phyloP scores from a whole-genome alignment of 2,329 filamentous ascomycete genomes.

The Trichoderma hamatum region DNA sequence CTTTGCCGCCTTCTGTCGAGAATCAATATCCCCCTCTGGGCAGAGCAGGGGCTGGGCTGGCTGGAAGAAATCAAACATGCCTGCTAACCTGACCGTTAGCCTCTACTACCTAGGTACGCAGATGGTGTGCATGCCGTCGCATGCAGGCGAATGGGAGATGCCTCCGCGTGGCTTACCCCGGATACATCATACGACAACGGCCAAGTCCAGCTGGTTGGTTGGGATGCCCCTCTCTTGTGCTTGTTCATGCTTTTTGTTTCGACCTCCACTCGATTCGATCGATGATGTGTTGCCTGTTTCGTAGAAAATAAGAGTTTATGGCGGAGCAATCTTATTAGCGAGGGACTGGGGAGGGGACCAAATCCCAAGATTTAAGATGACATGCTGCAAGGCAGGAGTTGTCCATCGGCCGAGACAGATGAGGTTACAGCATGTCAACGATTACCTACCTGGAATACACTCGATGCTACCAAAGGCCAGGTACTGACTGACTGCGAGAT shows the following conservation, averaged over 20 bases:
- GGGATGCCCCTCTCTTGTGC: constrained; percentile 1
- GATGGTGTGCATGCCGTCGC: constrained; percentile 21
- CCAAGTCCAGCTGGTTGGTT: constrained; percentile 8
- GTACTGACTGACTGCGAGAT: neutral
- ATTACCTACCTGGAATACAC: neutral
- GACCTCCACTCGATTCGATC: neutral
- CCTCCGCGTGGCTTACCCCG: constrained; percentile 25
- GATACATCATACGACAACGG: constrained; percentile 23
- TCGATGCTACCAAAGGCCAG: neutral
- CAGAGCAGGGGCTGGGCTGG: neutral
- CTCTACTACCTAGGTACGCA: neutral
- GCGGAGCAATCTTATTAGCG: neutral
- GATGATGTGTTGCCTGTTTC: neutral
- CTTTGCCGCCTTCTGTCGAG: neutral
- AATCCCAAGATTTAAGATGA: constrained; percentile 6
- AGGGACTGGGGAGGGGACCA: neutral
- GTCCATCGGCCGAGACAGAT: neutral
- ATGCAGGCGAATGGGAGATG: constrained; percentile 16
- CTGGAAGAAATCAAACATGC: neutral
- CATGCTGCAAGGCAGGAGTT: neutral
- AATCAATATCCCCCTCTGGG: neutral
- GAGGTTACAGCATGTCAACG: neutral
- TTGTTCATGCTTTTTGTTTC: neutral
- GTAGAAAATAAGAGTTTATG: neutral
- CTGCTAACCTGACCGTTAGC: neutral